Base-by-base conservation (phyloP, 2,329 filamentous ascomycete species). In the Botryotinia convoluta region DNA sequence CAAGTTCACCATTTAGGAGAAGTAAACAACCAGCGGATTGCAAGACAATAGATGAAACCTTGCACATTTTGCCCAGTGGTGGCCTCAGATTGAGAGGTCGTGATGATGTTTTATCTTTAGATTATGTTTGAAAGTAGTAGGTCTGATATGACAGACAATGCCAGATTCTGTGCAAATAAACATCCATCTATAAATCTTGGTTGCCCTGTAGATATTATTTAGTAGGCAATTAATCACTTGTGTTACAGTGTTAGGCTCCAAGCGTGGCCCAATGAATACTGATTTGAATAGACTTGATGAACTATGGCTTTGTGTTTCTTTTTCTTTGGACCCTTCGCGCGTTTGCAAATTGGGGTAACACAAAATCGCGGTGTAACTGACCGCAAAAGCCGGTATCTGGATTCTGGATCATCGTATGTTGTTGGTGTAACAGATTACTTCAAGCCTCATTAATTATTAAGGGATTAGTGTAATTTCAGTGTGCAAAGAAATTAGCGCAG, bases 11-110 rank as follows among this genome's bases (percentile, higher is more conserved):
- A 10, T 9, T 14, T 3, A 44, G 9, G 12, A 48, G 22, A n/a
- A 37, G 57, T 22, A 48, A 48, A 63, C 57, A 71, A 9, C 57
- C 42, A 48, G 42, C 42, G 2, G 42, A 45, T 37, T 63, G 29
- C 22, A 63, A n/a, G 20, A 48, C 9, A 7, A 71, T 48, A 39
- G 69, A 63, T 48, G 69, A 62, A 48, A 63, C 22, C 35, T 71
- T 63, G 42, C 69, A 71, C 57, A 64, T 51, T 22, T 18, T 29
- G 14, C 3, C 2, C 14, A 22, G 42, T 1, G 2, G 26, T 37
- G 29, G 14, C 29, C 20, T 16, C 29, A 3, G 22, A 48, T 22
- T 3, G 35, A 10, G 20, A 7, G 14, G 0, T 7, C 29, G n/a
- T 4, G 42, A 29, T 39, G 16, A 29, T 45, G 22, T 48, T 12